A percentile compares a stretch with the other conserved stretches of the same genome.
Conservation (phyloP, 768 basidiomycete genomes). For the Hydnum rufescens region DNA sequence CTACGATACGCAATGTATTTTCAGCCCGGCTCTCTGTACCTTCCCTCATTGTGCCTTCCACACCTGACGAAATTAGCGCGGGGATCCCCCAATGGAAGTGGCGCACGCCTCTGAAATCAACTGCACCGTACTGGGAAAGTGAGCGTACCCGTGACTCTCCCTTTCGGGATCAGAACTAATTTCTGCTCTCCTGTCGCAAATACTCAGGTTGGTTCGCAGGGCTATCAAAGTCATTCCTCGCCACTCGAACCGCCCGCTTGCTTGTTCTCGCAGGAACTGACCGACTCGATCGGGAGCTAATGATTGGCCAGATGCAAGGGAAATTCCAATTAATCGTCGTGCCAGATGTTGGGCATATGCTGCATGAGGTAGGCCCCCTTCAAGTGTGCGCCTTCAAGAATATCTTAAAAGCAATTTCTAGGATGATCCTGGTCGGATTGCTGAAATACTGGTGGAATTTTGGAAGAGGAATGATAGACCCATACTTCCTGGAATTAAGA, state of each 20-base stretch:
- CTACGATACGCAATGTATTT: slow-evolving; percentile 56
- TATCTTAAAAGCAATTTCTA: slow-evolving; percentile 17
- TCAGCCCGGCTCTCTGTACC: slow-evolving; percentile 88
- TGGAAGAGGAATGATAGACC: slow-evolving; percentile 76
- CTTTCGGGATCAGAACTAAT: neutral
- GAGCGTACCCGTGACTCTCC: slow-evolving; percentile 13
- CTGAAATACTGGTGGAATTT: slow-evolving; percentile 69
- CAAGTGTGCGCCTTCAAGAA: neutral
- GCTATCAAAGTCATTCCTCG: slow-evolving; percentile 61
- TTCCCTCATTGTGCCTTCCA: slow-evolving; percentile 36
- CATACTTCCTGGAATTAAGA: slow-evolving; percentile 34
- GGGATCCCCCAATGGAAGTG: slow-evolving; percentile 34
- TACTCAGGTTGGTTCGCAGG: slow-evolving; percentile 72
- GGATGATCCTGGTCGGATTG: slow-evolving; percentile 72
- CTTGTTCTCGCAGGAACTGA: slow-evolving; percentile 87
- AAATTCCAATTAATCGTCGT: slow-evolving; percentile 91
- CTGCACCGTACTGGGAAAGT: slow-evolving; percentile 85
- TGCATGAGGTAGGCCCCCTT: slow-evolving; percentile 53
- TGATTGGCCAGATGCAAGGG: slow-evolving; percentile 92
- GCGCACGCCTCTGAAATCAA: slow-evolving; percentile 68
- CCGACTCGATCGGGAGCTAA: slow-evolving; percentile 75
- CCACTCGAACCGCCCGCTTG: slow-evolving; percentile 59
- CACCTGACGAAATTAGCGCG: slow-evolving; percentile 1
- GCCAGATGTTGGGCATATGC: slow-evolving; percentile 73
- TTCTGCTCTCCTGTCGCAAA: neutral